These are phyloP conservation scores for Clohesyomyces aquaticus DNA, from an alignment of 495 filamentous ascomycete genomes.

Conservation along the genomic window DNA sequence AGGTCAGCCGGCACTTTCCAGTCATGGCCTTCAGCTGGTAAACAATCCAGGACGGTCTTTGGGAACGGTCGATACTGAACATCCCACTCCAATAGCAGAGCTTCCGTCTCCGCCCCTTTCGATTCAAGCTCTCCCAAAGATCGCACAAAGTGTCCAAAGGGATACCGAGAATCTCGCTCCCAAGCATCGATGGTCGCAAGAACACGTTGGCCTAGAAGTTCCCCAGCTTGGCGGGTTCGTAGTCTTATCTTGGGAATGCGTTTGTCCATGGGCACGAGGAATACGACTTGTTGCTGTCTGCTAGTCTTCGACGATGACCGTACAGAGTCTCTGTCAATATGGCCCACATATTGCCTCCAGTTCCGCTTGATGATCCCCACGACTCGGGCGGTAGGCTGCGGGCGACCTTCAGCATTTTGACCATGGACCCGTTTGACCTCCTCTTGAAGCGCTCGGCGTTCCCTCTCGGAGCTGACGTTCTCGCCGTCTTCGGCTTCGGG, in stretches of 20 bases:
- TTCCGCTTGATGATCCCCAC: constrained; percentile 93
- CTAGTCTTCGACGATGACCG: constrained; percentile 70
- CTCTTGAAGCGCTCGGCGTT: constrained; percentile 82
- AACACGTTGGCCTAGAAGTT: constrained; percentile 86
- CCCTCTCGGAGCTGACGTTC: constrained; percentile 78
- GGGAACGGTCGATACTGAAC: constrained; percentile 98
- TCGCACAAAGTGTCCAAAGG: constrained; percentile 89
- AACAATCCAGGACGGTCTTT: constrained; percentile 88
- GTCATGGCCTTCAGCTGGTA: constrained; percentile 88
- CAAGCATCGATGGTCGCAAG: constrained; percentile 95
- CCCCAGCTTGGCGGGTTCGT: constrained; percentile 83
- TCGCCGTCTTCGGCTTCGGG: constrained; percentile 77
- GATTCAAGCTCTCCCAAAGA: constrained; percentile 91
- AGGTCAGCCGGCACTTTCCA: constrained; percentile 83
- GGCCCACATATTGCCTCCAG: constrained; percentile 97
- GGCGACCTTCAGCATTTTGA: constrained; percentile 72
- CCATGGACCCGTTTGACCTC: constrained; percentile 86
- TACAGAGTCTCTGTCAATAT: constrained; percentile 85
- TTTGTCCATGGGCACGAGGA: constrained; percentile 97
- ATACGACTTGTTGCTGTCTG: constrained; percentile 85
- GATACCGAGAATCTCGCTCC: constrained; percentile 90
- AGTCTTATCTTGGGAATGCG: constrained; percentile 93
- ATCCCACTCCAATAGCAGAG: constrained; percentile 89
- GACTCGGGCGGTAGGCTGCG: constrained; percentile 89
- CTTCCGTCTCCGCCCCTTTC: constrained; percentile 95